Base-by-base conservation (phyloP, 345 rosid genomes). In the Heritiera littoralis region DNA sequence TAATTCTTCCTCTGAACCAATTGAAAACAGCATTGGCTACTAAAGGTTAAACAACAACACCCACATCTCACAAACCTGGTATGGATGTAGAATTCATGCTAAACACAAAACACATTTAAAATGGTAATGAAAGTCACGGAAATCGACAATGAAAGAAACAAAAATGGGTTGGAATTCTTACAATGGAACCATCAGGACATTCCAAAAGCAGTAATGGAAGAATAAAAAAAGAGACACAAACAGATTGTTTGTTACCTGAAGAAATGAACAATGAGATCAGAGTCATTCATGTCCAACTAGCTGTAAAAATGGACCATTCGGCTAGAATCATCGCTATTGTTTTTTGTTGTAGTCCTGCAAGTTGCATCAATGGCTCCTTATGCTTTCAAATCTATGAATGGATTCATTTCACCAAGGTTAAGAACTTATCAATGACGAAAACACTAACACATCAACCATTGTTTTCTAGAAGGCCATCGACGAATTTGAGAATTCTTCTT, bases 241-340 rank as follows among this genome's bases (percentile, higher is more conserved):
- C 2, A 54, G 28, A 58, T 9, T n/a, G 32, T n/a, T 20, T 9
- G 32, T 58, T 58, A 20, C 13, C 4, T 12, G 1, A 20, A 9
- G 35, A 10, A 23, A 23, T 3, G 65, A 60, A 60, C 14, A 60
- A 60, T 23, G 6, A 0, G 35, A 60, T 9, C 14, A 60, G 5
- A 20, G 4, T 8, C 20, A 58, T 0, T 9, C 14, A 23, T 14
- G 3, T 23, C 35, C 15, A 4, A 32, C 65, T 20, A 4, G 65
- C 65, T 58, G 13, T 58, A 2, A 20, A 20, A 58, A 58, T 23
- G 35, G 35, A 60, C 9, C 14, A 60, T 1, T 23, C 35, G 10
- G 6, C 23, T 71, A 30, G 74, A 70, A 70, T 69, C 35, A 48
- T 28, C 30, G 59, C 60, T 70, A 13, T 46, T 23, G 74, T 56